These are phyloP conservation scores for Russula foetens DNA, from an alignment of 768 basidiomycete genomes.

Conservation along the genomic window DNA sequence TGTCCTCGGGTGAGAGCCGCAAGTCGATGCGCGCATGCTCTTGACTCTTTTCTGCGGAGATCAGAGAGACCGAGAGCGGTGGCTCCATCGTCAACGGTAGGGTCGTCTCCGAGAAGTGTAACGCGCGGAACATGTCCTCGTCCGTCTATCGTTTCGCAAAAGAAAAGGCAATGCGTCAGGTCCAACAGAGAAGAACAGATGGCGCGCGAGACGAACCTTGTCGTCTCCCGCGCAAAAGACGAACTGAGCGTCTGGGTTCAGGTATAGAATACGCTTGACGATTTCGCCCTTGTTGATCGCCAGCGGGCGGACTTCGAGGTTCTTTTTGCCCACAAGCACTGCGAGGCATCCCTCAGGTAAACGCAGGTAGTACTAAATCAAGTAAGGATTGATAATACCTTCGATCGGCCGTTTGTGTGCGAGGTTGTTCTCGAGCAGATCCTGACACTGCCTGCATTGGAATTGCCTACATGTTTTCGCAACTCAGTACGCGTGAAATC, in stretches of 20 bases:
- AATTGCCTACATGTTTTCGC: slow-evolving; percentile 46
- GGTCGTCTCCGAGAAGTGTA: slow-evolving; percentile 43
- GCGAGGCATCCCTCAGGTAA: not conserved
- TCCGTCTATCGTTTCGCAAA: slow-evolving; percentile 54
- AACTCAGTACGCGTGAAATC: not conserved
- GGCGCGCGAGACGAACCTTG: slow-evolving; percentile 46
- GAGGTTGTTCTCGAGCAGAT: slow-evolving; percentile 89
- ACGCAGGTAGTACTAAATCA: not conserved
- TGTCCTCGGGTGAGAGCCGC: slow-evolving; percentile 51
- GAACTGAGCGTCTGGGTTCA: slow-evolving; percentile 90
- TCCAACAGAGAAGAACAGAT: no score
- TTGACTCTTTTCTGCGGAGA: slow-evolving; percentile 24
- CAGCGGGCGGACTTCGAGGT: slow-evolving; percentile 90
- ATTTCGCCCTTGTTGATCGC: slow-evolving; percentile 99
- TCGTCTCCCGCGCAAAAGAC: slow-evolving; percentile 98
- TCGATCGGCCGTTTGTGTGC: slow-evolving; percentile 93
- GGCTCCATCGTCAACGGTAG: slow-evolving; percentile 36
- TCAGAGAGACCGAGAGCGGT: slow-evolving; percentile 43
- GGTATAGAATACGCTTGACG: slow-evolving; percentile 87
- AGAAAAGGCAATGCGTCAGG: not conserved
- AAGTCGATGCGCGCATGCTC: slow-evolving; percentile 48
- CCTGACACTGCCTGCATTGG: slow-evolving; percentile 96
- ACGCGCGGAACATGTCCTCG: slow-evolving; percentile 98
- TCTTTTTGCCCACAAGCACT: slow-evolving; percentile 98
- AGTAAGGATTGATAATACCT: slow-evolving; percentile 35